A percentile compares a stretch with the other conserved stretches of the same genome.
phyloP scores from a whole-genome alignment of 2,329 filamentous ascomycete species.

The Phaeomoniella chlamydospora region DNA sequence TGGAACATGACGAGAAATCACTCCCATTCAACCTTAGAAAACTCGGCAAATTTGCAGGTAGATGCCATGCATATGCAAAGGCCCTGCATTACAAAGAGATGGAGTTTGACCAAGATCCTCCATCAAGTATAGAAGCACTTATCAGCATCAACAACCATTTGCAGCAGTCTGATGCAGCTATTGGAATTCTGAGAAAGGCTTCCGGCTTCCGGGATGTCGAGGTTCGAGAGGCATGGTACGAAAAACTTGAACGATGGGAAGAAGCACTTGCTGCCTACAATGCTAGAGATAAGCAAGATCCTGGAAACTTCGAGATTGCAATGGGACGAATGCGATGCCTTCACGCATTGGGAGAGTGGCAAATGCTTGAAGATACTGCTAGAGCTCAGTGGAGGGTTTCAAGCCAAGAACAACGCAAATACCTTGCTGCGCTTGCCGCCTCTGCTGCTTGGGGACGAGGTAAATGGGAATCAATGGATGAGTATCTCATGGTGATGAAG shows the following conservation, averaged over 20 bases:
- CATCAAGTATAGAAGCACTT: constrained; percentile 84
- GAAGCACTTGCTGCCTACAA: constrained; percentile 89
- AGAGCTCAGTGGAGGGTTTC: constrained; percentile 92
- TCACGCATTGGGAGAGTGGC: constrained; percentile 95
- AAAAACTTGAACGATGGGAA: constrained; percentile 96
- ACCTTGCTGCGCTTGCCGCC: constrained; percentile 85
- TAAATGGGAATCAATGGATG: constrained; percentile 98
- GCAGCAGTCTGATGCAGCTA: constrained; percentile 95
- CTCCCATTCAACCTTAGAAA: constrained; percentile 93
- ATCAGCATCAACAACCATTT: constrained; percentile 99
- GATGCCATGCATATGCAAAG: constrained; percentile 96
- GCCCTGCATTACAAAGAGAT: constrained; percentile 97
- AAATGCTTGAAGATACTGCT: constrained; percentile 73
- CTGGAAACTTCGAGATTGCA: constrained; percentile 78
- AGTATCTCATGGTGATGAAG: constrained; percentile 91
- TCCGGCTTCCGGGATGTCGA: constrained; percentile 94
- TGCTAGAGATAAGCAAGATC: constrained; percentile 55
- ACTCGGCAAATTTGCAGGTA: constrained; percentile 83
- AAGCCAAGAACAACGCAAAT: constrained; percentile 69
- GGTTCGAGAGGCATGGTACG: constrained; percentile 96
- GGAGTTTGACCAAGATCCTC: constrained; percentile 96
- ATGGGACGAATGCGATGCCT: constrained; percentile 99
- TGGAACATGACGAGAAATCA: constrained; percentile 99
- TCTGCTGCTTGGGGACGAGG: constrained; percentile 92
- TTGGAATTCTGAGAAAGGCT: constrained; percentile 91